Evolutionary conservation across 257 asterid genomes (phyloP).

Genomic region (Prunella vulgaris): DNA sequence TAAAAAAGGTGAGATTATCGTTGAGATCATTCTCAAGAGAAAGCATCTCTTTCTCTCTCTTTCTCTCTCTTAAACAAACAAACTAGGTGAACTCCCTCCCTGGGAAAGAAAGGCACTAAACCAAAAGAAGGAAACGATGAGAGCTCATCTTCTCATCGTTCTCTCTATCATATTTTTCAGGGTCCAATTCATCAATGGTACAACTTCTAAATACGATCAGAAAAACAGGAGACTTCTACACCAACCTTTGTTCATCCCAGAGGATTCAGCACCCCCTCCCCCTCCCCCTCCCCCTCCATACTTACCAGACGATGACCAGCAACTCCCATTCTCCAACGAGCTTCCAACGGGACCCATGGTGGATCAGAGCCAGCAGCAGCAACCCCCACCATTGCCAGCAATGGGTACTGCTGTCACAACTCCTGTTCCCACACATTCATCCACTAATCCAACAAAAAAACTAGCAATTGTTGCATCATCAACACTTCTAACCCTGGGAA

Average conservation of each 20-base stretch:
- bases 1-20: slow-evolving; percentile 30
- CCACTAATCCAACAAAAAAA: slow-evolving; percentile 51
- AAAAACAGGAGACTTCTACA: slow-evolving; percentile 62
- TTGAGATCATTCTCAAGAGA: slow-evolving; percentile 11
- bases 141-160: slow-evolving; percentile 28
- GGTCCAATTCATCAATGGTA: slow-evolving; percentile 15
- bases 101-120: slow-evolving; percentile 26
- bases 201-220: neutral
- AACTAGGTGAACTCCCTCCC: neutral
- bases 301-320: slow-evolving; percentile 39
- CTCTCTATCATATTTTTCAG: slow-evolving; percentile 25
- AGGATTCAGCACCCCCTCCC: slow-evolving; percentile 35
- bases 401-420: slow-evolving; percentile 33
- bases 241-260: slow-evolving; percentile 61
- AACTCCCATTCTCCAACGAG: slow-evolving; percentile 66
- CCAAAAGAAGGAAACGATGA: slow-evolving; percentile 36
- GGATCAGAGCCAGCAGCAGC: too few relatives aligned
- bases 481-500: slow-evolving; percentile 62
- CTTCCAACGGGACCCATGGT: slow-evolving; percentile 42
- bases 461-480: slow-evolving; percentile 53
- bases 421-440: slow-evolving; percentile 37
- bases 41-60: slow-evolving; percentile 30
- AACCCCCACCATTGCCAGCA: slow-evolving; percentile 36
- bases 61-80: neutral
- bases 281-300: slow-evolving; percentile 33